Percentiles rank a stretch among this genome's conserved stretches.
phyloP scores from a whole-genome alignment of 1,284 basidiomycete species.

The Golubevia pallescens region DNA sequence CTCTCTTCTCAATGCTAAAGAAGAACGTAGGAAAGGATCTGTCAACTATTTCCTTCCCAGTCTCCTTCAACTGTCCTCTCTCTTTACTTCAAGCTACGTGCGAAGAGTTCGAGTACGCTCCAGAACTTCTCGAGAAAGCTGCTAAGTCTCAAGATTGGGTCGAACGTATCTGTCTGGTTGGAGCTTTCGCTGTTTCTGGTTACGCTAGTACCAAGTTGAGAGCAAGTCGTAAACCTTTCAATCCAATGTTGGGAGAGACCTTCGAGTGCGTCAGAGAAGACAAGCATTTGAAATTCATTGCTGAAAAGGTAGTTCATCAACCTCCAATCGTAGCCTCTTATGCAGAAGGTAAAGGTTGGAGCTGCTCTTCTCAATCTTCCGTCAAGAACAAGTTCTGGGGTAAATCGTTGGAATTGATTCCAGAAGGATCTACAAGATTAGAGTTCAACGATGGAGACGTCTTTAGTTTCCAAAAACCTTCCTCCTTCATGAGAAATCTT shows the following conservation, averaged over 20 bases:
- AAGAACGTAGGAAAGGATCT: slow-evolving; percentile 50
- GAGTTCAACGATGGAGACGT: slow-evolving; percentile 55
- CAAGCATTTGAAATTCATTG: slow-evolving; percentile 54
- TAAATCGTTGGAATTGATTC: slow-evolving; percentile 58
- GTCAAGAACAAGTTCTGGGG: slow-evolving; percentile 65
- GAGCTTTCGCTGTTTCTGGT: slow-evolving; percentile 54
- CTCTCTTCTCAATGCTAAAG: slow-evolving; percentile 77
- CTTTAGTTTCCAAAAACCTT: slow-evolving; percentile 49
- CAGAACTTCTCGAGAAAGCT: slow-evolving; percentile 55
- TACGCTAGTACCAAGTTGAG: slow-evolving; percentile 58
- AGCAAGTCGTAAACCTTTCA: slow-evolving; percentile 61
- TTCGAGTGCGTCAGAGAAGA: slow-evolving; percentile 59
- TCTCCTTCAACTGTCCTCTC: slow-evolving; percentile 64
- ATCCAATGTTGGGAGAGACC: slow-evolving; percentile 62
- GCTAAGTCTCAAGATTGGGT: slow-evolving; percentile 42
- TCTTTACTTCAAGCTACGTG: slow-evolving; percentile 57
- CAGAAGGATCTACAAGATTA: slow-evolving; percentile 41
- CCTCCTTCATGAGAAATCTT: slow-evolving; percentile 60
- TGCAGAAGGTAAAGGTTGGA: slow-evolving; percentile 58
- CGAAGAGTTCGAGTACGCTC: slow-evolving; percentile 63
- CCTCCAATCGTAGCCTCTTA: slow-evolving; percentile 56
- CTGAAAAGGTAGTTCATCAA: slow-evolving; percentile 62
- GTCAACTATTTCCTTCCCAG: slow-evolving; percentile 63
- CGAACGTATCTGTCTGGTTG: slow-evolving; percentile 49
- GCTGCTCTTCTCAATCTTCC: slow-evolving; percentile 36